Conservation (phyloP, 78 protist species). For the Speleostelium caveatum region DNA sequence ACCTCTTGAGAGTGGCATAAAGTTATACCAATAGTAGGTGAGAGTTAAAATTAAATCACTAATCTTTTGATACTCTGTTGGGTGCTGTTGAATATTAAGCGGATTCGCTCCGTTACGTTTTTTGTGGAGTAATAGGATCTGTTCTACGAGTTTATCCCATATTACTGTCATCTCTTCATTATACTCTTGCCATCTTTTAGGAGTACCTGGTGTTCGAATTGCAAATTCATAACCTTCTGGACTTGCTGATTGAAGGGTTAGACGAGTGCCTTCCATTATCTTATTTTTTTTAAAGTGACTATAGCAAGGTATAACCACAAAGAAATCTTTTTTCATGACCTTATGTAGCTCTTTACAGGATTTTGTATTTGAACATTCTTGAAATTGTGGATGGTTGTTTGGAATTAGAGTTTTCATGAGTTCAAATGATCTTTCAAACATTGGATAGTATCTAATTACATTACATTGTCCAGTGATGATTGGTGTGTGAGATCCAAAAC, state of each 20-base stretch:
- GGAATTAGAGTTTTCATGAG: constrained; percentile 63
- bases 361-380: neutral
- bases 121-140: neutral
- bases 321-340: constrained; percentile 70
- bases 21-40: constrained; percentile 88
- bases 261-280: constrained; percentile 85
- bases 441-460: constrained; percentile 83
- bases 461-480: constrained; percentile 77
- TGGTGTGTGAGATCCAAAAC: constrained; percentile 87
- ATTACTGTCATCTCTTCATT: constrained; percentile 52
- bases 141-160: constrained; percentile 8
- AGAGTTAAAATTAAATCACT: constrained; percentile 58
- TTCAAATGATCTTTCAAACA: constrained; percentile 61
- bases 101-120: neutral
- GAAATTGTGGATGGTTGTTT: neutral
- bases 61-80: neutral
- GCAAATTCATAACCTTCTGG: constrained; percentile 85
- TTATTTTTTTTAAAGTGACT: neutral
- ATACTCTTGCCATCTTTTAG: constrained; percentile 81
- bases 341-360: constrained; percentile 45
- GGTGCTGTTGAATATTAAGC: neutral
- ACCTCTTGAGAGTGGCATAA: constrained; percentile 91
- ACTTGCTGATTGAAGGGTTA: constrained; percentile 61
- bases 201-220: constrained; percentile 88
- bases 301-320: constrained; percentile 85